Conservation (phyloP, 495 filamentous ascomycete genomes). For the Penicillium maclennaniae region DNA sequence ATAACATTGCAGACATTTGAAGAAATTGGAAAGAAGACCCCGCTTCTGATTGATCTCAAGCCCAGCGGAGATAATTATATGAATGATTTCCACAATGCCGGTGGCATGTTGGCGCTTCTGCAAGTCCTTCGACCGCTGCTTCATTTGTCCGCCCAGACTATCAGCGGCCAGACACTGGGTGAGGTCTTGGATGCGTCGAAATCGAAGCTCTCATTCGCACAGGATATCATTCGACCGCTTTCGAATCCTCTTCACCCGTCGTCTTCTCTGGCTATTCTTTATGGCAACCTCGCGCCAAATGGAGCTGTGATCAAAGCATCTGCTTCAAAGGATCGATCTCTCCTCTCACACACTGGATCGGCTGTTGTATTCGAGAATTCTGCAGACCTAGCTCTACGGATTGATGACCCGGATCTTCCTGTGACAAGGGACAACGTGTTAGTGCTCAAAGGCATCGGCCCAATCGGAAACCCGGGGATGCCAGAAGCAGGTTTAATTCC, state of each 20-base stretch:
- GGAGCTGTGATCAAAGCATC: constrained; percentile 63
- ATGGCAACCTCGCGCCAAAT: constrained; percentile 53
- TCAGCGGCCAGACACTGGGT: constrained; percentile 57
- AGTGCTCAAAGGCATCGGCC: constrained; percentile 58
- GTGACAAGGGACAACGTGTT: constrained; percentile 53
- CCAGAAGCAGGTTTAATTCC: constrained; percentile 64
- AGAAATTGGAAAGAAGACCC: constrained; percentile 55
- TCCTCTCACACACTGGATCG: constrained; percentile 50
- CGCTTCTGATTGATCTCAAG: constrained; percentile 63
- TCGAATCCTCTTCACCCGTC: constrained; percentile 49
- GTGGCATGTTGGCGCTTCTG: constrained; percentile 59
- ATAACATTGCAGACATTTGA: constrained; percentile 58
- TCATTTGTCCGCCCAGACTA: constrained; percentile 51
- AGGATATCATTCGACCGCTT: constrained; percentile 50
- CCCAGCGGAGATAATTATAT: constrained; percentile 68
- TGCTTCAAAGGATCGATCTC: constrained; percentile 49
- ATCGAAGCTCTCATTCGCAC: constrained; percentile 38
- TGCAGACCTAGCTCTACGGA: constrained; percentile 52
- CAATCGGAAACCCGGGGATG: constrained; percentile 65
- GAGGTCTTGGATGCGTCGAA: constrained; percentile 47
- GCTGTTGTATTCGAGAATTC: constrained; percentile 59
- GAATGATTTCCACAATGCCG: constrained; percentile 67
- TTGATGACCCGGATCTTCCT: constrained; percentile 52
- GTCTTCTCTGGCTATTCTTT: constrained; percentile 51
- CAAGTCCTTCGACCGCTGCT: constrained; percentile 55